phyloP scores from a whole-genome alignment of 1,139 yeast species.

The Tardiomyces depauwii region DNA sequence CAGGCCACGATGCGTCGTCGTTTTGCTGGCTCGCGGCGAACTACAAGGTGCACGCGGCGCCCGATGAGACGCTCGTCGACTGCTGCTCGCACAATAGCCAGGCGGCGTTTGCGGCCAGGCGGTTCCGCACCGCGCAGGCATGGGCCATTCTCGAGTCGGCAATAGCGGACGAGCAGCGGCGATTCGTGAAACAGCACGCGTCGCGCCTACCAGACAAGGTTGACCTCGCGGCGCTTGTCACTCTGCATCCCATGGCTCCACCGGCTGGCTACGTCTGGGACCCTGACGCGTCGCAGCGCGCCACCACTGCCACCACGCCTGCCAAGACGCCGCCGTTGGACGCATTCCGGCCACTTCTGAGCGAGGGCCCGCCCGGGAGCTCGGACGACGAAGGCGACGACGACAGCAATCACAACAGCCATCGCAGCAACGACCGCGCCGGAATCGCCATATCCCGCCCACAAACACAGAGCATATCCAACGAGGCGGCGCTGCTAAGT shows the following conservation, averaged over 20 bases:
- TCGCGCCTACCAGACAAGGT: not conserved
- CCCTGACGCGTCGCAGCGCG: not conserved
- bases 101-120: constrained; percentile 43
- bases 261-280: too few species aligned
- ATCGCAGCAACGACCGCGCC: not conserved
- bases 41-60: constrained; percentile 16
- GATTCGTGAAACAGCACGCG: constrained; percentile 8
- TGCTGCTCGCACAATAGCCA: constrained; percentile 51
- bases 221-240: not conserved
- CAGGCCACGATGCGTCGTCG: constrained; percentile 18
- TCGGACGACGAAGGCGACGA: not conserved
- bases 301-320: not conserved
- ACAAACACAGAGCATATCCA: not conserved
- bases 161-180: constrained; percentile 34
- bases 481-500: not conserved
- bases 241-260: not conserved
- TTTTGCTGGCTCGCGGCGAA: constrained; percentile 21
- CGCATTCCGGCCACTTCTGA: not conserved
- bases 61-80: constrained; percentile 37
- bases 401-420: not conserved
- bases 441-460: not conserved
- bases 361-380: not conserved
- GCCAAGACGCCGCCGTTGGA: not conserved
- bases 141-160: constrained; percentile 59
- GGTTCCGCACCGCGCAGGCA: constrained; percentile 50